Evolutionary conservation across 2,329 filamentous ascomycete species (phyloP), one percentile per base, ranked within the genome.

Genomic region (Arachnomyces sp.): DNA sequence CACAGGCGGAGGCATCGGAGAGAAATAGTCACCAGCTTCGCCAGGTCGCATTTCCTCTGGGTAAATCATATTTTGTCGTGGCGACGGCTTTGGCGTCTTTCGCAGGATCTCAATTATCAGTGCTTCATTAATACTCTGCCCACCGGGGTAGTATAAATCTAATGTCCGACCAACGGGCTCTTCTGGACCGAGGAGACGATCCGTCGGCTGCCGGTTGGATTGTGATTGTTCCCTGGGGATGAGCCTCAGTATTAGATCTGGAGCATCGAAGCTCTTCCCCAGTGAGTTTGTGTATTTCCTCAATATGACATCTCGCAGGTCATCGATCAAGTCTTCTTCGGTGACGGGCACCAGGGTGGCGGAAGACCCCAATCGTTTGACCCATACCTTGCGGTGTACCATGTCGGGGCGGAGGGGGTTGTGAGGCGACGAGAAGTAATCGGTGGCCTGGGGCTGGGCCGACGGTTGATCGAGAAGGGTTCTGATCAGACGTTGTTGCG

Each of bases 221-320:
- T 63, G 58, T 12, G 59, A 55, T 16, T 58, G 58, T 30, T 87
- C 82, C 41, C 87, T 76, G n/a, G 84, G 77, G 12, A 74, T 60
- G 50, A 96, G 84, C 47, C 84, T 80, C 48, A 96, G 71, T 8
- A 77, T 80, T 43, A 98, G 76, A 61, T 98, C 92, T 9, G 92
- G 92, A 8, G 92, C 76, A 65, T 98, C 92, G 61, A 89, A 95
- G 38, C 76, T 84, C 52, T 81, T 81, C 37, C 90, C 90, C 17
- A 98, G 72, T 11, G 88, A 93, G 64, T 98, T 96, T 52, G 81
- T 79, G 62, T 96, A 98, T 68, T 96, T 96, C 55, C 79, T 80
- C 52, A 96, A 69, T 42, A 96, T 92, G 71, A 87, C 79, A 52
- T 95, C 92, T 52, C 90, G 83, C 46, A 94, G 82, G 64, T 95